phyloP scores from a whole-genome alignment of 805 yeast species.

The Wickerhamomyces rabaulensis region DNA sequence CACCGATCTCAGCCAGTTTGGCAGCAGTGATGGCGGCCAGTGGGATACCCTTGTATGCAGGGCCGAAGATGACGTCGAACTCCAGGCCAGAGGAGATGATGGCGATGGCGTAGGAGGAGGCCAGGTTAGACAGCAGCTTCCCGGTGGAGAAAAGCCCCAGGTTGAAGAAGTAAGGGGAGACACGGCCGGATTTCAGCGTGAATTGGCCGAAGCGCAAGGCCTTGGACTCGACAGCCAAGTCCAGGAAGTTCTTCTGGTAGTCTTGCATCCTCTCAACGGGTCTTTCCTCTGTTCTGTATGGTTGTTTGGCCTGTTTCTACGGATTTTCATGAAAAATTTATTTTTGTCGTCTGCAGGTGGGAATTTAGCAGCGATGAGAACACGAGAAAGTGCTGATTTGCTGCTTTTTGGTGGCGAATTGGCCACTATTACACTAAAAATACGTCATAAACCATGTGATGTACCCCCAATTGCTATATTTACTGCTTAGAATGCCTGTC shows the following conservation, averaged over 20 bases:
- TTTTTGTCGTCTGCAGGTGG: background rate
- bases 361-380: background rate
- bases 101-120: slow-evolving; percentile 84
- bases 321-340: background rate
- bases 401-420: too few species aligned
- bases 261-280: slow-evolving; percentile 24
- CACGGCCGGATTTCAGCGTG: slow-evolving; percentile 87
- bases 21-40: slow-evolving; percentile 90
- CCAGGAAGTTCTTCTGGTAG: slow-evolving; percentile 65
- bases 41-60: slow-evolving; percentile 97
- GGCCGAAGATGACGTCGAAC: slow-evolving; percentile 91
- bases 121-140: slow-evolving; percentile 68
- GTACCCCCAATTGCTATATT: background rate
- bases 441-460: too few species aligned
- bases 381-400: background rate
- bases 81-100: slow-evolving; percentile 76
- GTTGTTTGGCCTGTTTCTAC: background rate
- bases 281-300: background rate
- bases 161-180: slow-evolving; percentile 95
- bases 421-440: too few species aligned
- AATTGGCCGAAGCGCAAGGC: slow-evolving; percentile 86
- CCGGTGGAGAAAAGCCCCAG: slow-evolving; percentile 88
- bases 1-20: slow-evolving; percentile 85
- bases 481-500: too few species aligned
- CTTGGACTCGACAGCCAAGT: slow-evolving; percentile 72